A percentile compares a stretch with the other conserved stretches of the same genome.
Conservation (phyloP, 805 yeast species). For the Candida qinlingensis region DNA sequence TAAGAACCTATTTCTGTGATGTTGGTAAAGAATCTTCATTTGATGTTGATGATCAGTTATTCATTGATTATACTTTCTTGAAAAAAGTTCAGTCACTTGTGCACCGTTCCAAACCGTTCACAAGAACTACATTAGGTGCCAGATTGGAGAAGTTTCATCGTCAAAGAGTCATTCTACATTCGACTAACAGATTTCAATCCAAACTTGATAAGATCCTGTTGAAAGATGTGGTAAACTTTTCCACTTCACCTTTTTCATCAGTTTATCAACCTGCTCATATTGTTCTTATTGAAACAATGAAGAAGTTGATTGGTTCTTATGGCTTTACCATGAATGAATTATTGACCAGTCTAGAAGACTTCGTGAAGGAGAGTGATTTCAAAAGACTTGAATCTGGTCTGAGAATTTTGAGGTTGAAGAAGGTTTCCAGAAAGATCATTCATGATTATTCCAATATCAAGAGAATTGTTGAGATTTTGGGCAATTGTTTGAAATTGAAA, state of each 20-base stretch:
- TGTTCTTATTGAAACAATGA: constrained; percentile 62
- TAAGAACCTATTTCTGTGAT: constrained; percentile 75
- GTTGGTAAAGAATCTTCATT: constrained; percentile 68
- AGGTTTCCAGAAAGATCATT: constrained; percentile 52
- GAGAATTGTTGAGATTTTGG: constrained; percentile 42
- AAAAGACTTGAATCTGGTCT: constrained; percentile 62
- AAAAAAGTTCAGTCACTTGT: constrained; percentile 58
- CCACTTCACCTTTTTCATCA: constrained; percentile 66
- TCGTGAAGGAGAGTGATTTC: constrained; percentile 43
- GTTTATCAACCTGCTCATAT: constrained; percentile 67
- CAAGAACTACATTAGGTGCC: constrained; percentile 73
- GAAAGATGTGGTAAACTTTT: constrained; percentile 55
- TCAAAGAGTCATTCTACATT: constrained; percentile 64
- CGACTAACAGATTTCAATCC: constrained; percentile 68
- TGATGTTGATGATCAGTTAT: constrained; percentile 47
- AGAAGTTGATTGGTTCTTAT: constrained; percentile 63
- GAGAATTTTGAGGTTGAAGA: constrained; percentile 48
- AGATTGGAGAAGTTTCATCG: constrained; percentile 70
- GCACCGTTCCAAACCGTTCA: constrained; percentile 60
- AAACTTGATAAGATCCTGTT: constrained; percentile 57
- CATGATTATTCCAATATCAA: constrained; percentile 51
- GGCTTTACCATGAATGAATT: constrained; percentile 46
- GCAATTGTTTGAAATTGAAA: constrained; percentile 51
- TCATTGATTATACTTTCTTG: constrained; percentile 50
- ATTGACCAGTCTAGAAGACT: constrained; percentile 42